phyloP scores from a whole-genome alignment of 2,329 filamentous ascomycete genomes.

The Pezicula radicicola region DNA sequence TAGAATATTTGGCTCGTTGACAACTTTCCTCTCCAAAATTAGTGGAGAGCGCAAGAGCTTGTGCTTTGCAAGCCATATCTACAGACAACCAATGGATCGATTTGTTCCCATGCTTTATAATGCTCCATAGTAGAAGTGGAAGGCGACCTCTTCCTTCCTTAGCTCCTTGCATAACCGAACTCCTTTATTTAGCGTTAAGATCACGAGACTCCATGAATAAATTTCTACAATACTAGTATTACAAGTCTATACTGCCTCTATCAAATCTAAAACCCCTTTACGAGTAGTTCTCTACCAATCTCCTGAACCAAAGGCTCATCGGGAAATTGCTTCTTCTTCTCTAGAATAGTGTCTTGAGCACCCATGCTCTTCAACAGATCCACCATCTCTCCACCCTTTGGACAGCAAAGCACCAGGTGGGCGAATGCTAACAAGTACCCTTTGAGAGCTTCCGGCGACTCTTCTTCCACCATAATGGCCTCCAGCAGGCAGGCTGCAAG shows the following conservation, averaged over 20 bases:
- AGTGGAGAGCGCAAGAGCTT: too few species aligned
- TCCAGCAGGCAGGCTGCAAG: slow-evolving; percentile 79
- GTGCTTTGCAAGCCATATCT: too few species aligned
- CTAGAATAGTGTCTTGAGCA: slow-evolving; percentile 60
- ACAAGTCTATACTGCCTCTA: not conserved
- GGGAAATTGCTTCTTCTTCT: slow-evolving; percentile 55
- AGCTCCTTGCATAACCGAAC: too few species aligned
- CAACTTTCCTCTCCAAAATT: too few species aligned
- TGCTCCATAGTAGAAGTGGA: too few species aligned
- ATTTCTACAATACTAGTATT: too few species aligned
- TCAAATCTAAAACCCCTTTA: slow-evolving; percentile 21
- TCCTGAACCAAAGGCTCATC: slow-evolving; percentile 55
- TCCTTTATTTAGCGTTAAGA: too few species aligned
- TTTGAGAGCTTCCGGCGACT: slow-evolving; percentile 69
- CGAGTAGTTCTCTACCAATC: slow-evolving; percentile 40
- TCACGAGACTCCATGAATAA: too few species aligned
- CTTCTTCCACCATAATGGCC: slow-evolving; percentile 56
- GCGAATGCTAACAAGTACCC: slow-evolving; percentile 76
- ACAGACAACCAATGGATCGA: too few species aligned
- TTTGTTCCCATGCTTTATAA: too few species aligned
- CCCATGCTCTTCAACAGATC: slow-evolving; percentile 80
- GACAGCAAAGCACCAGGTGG: slow-evolving; percentile 68
- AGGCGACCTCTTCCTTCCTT: too few species aligned
- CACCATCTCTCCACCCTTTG: slow-evolving; percentile 69
- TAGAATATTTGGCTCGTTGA: too few species aligned